Evolutionary conservation across 2,329 filamentous ascomycete genomes (phyloP).

Genomic region (Colletotrichum lupini): DNA sequence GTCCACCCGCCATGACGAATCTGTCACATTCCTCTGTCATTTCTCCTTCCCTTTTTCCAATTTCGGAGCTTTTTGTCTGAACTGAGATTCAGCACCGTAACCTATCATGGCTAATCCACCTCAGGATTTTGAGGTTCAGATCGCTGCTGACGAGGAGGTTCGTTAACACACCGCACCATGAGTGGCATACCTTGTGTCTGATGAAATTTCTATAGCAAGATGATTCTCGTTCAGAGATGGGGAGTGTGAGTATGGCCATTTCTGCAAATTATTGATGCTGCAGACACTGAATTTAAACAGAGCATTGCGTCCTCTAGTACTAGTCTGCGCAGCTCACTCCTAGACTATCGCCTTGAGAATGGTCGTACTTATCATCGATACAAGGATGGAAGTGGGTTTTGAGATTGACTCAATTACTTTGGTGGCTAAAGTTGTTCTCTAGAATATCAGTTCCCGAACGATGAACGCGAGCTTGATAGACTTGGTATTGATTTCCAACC

Average conservation of each 20-base stretch:
- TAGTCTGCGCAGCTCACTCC: slow-evolving; percentile 45
- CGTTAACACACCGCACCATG: background rate
- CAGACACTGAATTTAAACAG: background rate
- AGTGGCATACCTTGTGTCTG: background rate
- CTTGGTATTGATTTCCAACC: background rate
- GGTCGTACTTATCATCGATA: slow-evolving; percentile 37
- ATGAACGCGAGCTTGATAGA: slow-evolving; percentile 13
- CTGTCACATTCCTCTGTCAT: background rate
- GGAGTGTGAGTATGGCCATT: background rate
- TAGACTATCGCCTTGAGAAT: slow-evolving; percentile 13
- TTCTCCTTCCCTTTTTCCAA: background rate
- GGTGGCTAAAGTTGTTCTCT: background rate
- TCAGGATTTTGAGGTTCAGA: background rate
- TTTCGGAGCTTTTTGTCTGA: background rate
- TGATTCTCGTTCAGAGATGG: background rate
- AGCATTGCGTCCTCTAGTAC: slow-evolving; percentile 38
- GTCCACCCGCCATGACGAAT: background rate
- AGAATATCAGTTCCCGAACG: slow-evolving; percentile 23
- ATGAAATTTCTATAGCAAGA: background rate
- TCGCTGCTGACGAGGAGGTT: background rate
- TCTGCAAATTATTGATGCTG: background rate
- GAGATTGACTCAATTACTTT: background rate
- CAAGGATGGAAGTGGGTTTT: slow-evolving; percentile 19
- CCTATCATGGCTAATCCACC: background rate
- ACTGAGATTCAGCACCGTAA: background rate